These are phyloP conservation scores for Salix brachista DNA, from an alignment of 345 rosid species.

Conservation along the genomic window DNA sequence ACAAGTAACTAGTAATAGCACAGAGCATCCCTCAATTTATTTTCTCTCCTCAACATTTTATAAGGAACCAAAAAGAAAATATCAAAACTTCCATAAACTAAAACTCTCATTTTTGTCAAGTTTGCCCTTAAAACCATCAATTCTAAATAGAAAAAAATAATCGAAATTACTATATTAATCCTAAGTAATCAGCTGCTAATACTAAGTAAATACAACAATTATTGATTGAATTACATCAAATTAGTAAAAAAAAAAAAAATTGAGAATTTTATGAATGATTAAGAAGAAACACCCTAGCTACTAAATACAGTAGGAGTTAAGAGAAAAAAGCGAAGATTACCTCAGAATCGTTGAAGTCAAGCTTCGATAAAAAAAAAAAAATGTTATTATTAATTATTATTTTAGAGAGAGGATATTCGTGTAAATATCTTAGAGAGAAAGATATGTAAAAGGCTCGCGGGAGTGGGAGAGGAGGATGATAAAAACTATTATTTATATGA, in stretches of 20 bases:
- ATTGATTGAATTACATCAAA: neutral
- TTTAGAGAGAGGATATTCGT: neutral
- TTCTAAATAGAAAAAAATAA: neutral
- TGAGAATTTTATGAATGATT: neutral
- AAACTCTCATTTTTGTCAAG: too few species aligned
- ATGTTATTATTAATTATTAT: neutral
- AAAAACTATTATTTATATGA: too few species aligned
- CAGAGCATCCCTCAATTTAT: too few species aligned
- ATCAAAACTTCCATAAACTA: neutral
- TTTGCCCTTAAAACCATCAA: neutral
- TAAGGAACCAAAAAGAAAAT: neutral
- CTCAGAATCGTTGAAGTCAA: constrained; percentile 25
- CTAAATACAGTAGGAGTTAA: constrained; percentile 9
- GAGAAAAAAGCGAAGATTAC: constrained; percentile 18
- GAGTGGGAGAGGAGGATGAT: too few species aligned
- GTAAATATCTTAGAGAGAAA: neutral
- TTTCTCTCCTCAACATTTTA: neutral
- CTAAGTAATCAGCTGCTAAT: neutral
- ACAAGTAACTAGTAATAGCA: neutral
- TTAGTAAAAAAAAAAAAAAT: neutral
- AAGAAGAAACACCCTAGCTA: neutral
- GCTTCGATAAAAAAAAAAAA: constrained; percentile 16
- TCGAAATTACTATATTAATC: neutral
- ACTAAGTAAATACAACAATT: neutral
- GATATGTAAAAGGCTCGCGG: too few species aligned